phyloP scores from a whole-genome alignment of 2,329 filamentous ascomycete species.

The Rugonectria rugulosa region DNA sequence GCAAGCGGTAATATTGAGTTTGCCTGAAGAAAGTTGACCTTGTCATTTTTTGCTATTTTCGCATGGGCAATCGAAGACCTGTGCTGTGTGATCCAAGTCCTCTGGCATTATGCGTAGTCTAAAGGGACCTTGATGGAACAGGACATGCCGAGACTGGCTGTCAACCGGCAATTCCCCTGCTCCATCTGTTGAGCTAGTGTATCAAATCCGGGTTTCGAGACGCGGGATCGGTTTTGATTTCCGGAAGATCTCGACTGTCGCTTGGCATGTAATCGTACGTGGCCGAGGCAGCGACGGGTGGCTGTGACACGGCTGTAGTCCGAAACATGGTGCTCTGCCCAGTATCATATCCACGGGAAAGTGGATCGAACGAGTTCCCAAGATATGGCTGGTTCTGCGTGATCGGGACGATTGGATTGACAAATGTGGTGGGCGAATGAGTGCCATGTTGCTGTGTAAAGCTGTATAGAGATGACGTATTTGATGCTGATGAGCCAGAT shows the following conservation, averaged over 20 bases:
- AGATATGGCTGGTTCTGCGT: conserved; percentile 45
- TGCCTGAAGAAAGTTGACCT: no score
- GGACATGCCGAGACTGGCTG: conserved; percentile 12
- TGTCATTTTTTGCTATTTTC: no score
- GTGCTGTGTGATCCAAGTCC: conserved; percentile 42
- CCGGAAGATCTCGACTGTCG: conserved; percentile 43
- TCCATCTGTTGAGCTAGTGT: conserved; percentile 27
- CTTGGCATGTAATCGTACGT: conserved; percentile 47
- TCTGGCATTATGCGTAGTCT: conserved; percentile 32
- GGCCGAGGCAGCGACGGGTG: conserved; percentile 40
- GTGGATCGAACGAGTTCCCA: conserved; percentile 44
- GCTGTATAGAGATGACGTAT: conserved; percentile 53
- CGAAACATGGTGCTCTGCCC: conserved; percentile 45
- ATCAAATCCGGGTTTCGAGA: conserved; percentile 40
- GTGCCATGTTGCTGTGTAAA: conserved; percentile 53
- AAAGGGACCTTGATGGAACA: conserved; percentile 26
- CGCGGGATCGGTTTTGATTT: conserved; percentile 41
- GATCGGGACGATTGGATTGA: conserved; percentile 42
- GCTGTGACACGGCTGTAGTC: conserved; percentile 40
- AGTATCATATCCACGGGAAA: conserved; percentile 45
- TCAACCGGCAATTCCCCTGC: conserved; percentile 2
- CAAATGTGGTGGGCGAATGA: conserved; percentile 42
- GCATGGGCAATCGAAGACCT: conserved; percentile 33
- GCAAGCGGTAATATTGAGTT: no score
- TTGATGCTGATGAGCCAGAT: conserved; percentile 50